Base-by-base conservation (phyloP, 2,329 filamentous ascomycete species). In the Aureobasidium sp. region DNA sequence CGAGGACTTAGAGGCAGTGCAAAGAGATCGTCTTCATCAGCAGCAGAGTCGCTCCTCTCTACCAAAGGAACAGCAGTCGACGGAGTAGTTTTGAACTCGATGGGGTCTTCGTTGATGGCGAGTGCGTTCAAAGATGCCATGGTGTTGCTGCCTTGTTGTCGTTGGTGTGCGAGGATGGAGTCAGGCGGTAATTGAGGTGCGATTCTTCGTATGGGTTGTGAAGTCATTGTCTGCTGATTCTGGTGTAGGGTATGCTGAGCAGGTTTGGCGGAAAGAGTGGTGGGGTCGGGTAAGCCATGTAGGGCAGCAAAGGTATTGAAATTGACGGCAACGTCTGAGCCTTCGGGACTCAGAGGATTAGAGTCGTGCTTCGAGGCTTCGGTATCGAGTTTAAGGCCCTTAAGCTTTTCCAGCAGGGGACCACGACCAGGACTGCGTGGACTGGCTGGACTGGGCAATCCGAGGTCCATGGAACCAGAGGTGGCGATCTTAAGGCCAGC, bases 1-100 rank as follows among this genome's bases (percentile, higher is more conserved):
- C 91, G 81, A 1, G 91, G 91, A 69, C 89, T 93, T 76, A 96
- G 85, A 1, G 90, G 91, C 58, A 96, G 81, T 0, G 91, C 91
- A 70, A 97, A 97, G 2, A 96, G 79, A 44, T 89, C 92, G 63
- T 96, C 91, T 66, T 91, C 88, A 44, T 87, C 84, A 6, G 79
- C 75, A 10, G 36, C 27, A 1, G 44, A 49, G 7, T 59, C 45
- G n/a, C 15, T 39, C 13, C 54, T 58, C 73, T 52, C 63, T 66
- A 41, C 62, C 9, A 76, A 69, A 54, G 54, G 21, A 1, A 15
- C 6, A 30, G 69, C 66, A 27, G 71, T 30, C 6, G 76, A 69
- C 53, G 54, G 6, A 16, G 54, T 2, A 9, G 70, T 65, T 21
- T 71, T 66, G 21, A 74, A 63, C 1, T 70, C 67, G 34, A 68